phyloP scores from a whole-genome alignment of 371 early-diverging fungal genomes.

The Mucor ambiguus region DNA sequence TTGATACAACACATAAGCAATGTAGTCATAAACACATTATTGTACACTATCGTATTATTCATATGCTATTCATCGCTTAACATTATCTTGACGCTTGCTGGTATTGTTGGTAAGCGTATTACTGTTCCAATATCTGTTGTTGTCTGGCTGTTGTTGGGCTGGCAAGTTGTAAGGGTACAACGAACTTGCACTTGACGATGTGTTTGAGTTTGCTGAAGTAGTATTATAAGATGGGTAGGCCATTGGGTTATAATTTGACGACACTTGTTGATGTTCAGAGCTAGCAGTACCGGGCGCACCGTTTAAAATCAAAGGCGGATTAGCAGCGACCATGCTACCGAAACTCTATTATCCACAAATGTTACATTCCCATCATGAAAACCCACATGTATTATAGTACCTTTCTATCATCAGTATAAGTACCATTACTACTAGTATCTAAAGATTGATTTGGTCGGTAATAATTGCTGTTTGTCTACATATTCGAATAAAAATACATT shows the following conservation, averaged over 20 bases:
- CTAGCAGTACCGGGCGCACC: slow-evolving; percentile 18
- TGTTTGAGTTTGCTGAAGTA: not conserved
- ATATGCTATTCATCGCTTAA: not conserved
- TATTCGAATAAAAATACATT: not conserved
- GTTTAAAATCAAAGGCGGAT: slow-evolving; percentile 33
- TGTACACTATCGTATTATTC: not conserved
- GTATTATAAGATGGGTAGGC: slow-evolving; percentile 2
- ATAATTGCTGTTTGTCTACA: slow-evolving; percentile 12
- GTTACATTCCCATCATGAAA: not conserved
- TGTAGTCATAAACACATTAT: not conserved
- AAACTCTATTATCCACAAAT: slow-evolving; percentile 4
- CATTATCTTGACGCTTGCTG: slow-evolving; percentile 7
- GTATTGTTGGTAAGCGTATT: not conserved
- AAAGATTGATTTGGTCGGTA: slow-evolving; percentile 17
- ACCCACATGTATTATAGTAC: not conserved
- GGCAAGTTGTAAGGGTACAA: slow-evolving; percentile 11
- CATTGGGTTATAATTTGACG: slow-evolving; percentile 7
- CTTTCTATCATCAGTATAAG: slow-evolving; percentile 14
- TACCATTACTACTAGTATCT: slow-evolving; percentile 3
- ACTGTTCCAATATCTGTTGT: slow-evolving; percentile 10
- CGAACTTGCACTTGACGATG: not conserved
- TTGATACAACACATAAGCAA: not conserved
- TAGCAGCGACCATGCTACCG: slow-evolving; percentile 22
- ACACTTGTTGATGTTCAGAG: slow-evolving; percentile 21
- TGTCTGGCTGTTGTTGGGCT: slow-evolving; percentile 11